Evolutionary conservation across 257 asterid species (phyloP).

Genomic region (Anisodus tanguticus): DNA sequence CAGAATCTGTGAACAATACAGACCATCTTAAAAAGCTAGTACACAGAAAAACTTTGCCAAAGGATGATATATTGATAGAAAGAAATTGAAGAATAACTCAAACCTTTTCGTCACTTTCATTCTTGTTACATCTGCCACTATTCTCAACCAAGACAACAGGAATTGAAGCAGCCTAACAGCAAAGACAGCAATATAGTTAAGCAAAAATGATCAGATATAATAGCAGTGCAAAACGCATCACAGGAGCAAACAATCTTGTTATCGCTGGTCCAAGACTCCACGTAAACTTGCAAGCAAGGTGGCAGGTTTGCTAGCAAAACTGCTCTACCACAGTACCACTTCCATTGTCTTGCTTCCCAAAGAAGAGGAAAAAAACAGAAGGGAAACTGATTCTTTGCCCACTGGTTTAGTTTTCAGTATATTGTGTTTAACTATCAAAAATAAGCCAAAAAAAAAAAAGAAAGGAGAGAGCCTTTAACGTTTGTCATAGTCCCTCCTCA

Average conservation of each 20-base stretch:
- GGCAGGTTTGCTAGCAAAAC: conserved; percentile 6
- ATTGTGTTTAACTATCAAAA: not conserved
- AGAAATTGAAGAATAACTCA: not conserved
- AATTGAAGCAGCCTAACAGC: conserved; percentile 56
- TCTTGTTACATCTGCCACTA: conserved; percentile 95
- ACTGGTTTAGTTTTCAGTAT: not conserved
- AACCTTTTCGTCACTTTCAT: conserved; percentile 91
- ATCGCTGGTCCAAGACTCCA: conserved; percentile 12
- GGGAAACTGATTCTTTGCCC: not conserved
- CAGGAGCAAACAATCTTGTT: conserved; percentile 7
- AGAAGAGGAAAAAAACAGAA: not conserved
- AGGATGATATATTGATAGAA: not conserved
- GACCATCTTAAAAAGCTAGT: not conserved
- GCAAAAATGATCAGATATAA: conserved; percentile 3
- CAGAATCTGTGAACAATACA: conserved; percentile 60
- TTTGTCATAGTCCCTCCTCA: not conserved
- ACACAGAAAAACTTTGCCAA: not conserved
- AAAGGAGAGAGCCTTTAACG: not conserved
- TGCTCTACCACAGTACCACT: not conserved
- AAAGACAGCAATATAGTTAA: conserved; percentile 21
- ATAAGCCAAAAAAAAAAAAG: not conserved
- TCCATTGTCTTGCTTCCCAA: conserved; percentile 13
- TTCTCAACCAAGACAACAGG: conserved; percentile 96
- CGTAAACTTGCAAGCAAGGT: not conserved
- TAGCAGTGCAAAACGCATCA: not conserved